Evolutionary conservation across 148 eudicot species (phyloP), one percentile per base, ranked within the genome.

Genomic region (Silene uniflora): DNA sequence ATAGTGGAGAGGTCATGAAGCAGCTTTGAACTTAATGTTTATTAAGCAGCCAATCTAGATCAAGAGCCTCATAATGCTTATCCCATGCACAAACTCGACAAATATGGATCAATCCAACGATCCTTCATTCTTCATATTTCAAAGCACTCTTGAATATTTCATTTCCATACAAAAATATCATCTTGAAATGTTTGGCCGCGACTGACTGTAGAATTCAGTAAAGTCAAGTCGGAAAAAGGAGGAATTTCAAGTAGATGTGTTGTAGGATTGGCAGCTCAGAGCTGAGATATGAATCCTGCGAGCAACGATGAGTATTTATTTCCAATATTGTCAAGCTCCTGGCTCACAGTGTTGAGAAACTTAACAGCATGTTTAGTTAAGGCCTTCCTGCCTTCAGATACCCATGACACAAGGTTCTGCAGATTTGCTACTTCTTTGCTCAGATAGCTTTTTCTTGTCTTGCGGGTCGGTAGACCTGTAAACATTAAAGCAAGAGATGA

Each of bases 221-320:
- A 95, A 95, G 80, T 92, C 97, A 62, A 95, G 92, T 69, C 99
- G 88, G 86, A 95, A 95, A 75, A 88, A 85, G n/a, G 46, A 95
- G 96, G 86, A 95, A 95, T 85, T 95, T 95, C 83, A 92, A 65
- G 79, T 92, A 97, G 75, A 92, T 88, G 77, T 95, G 97, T 79
- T 92, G 96, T 73, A 92, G 99, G 80, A 92, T 75, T 0, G 99
- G 99, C 77, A 95, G 76, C n/a, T n/a, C n/a, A n/a, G n/a, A n/a
- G n/a, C 81, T 86, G 87, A 84, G 89, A 88, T 73, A 95, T 89
- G 76, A 95, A 95, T 72, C 89, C 97, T 66, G 86, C 86, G 69
- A 92, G 89, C 32, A 92, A 81, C 47, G 94, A 81, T 42, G 97
- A 89, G 76, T 89, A 95, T 58, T 89, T 89, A 82, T 87, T 88